These are phyloP conservation scores for Datura wrightii DNA, from an alignment of 257 asterid species.

Conservation along the genomic window DNA sequence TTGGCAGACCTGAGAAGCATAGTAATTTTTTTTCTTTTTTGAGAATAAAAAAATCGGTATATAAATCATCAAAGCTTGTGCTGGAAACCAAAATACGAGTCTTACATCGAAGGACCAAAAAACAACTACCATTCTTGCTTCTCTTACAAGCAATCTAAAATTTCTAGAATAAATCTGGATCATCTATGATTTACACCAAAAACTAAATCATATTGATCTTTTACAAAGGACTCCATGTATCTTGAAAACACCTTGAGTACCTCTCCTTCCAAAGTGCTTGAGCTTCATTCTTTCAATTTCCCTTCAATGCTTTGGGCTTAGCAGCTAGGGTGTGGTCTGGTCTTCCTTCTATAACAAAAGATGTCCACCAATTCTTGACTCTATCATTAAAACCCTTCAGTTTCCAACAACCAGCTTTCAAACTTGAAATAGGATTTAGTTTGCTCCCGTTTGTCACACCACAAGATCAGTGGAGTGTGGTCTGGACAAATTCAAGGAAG, in stretches of 20 bases:
- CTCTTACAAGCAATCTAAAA: not conserved
- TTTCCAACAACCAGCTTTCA: too few relatives aligned
- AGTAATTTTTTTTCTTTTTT: not conserved
- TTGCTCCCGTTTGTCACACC: not conserved
- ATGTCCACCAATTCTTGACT: too few relatives aligned
- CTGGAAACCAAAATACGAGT: not conserved
- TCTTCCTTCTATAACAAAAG: too few relatives aligned
- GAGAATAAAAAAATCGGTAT: not conserved
- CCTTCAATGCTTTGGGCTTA: too few relatives aligned
- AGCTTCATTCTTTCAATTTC: too few relatives aligned
- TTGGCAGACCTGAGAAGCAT: not conserved
- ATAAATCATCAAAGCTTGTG: not conserved
- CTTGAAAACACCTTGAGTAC: not conserved
- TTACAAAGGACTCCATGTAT: not conserved
- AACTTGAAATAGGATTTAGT: too few relatives aligned
- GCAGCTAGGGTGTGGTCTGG: too few relatives aligned
- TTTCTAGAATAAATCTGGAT: not conserved
- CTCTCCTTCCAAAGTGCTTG: too few relatives aligned
- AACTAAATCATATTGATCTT: not conserved
- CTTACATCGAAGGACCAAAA: not conserved
- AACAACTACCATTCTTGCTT: not conserved
- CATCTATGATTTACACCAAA: not conserved
- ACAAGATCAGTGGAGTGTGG: not conserved
- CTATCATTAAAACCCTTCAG: too few relatives aligned
- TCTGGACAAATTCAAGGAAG: not conserved